Evolutionary conservation across 495 filamentous ascomycete genomes (phyloP).

Genomic region (Neurospora sp.): DNA sequence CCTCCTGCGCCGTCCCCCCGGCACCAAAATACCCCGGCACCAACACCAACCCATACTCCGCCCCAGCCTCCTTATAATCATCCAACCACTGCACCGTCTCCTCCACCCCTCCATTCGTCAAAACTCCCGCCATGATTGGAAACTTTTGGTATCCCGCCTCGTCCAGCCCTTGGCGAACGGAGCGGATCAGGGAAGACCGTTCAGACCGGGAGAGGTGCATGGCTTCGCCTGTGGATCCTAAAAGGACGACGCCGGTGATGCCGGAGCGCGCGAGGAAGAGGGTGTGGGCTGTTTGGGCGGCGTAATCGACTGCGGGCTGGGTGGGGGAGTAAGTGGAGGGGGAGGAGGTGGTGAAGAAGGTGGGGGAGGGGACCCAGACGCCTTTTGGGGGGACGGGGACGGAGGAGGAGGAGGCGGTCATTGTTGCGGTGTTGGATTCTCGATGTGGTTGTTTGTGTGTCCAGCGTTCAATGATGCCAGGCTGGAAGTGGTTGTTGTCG

Average conservation of each 20-base stretch:
- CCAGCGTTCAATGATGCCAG: too few species aligned
- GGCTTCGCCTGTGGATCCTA: conserved; percentile 61
- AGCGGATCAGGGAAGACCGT: too few species aligned
- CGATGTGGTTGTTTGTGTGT: not conserved
- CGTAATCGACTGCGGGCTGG: conserved; percentile 36
- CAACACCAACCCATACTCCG: conserved; percentile 52
- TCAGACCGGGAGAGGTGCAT: conserved; percentile 53
- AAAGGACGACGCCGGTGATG: conserved; percentile 53
- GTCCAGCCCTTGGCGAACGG: too few species aligned
- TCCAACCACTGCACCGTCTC: conserved; percentile 51
- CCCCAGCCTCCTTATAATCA: conserved; percentile 48
- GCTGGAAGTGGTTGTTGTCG: not conserved
- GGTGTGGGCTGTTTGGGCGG: conserved; percentile 47
- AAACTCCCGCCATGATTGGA: conserved; percentile 58
- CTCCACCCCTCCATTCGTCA: conserved; percentile 49
- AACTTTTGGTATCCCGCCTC: conserved; percentile 44
- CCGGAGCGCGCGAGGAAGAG: conserved; percentile 53
- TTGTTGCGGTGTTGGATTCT: too few species aligned
- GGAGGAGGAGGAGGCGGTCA: not conserved
- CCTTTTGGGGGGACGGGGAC: conserved; percentile 24
- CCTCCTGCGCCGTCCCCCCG: conserved; percentile 18
- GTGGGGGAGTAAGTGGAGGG: not conserved
- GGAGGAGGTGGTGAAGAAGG: conserved; percentile 27
- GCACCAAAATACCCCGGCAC: conserved; percentile 47
- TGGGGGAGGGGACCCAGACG: conserved; percentile 35